A percentile compares a stretch with the other conserved stretches of the same genome.
Conservation (phyloP, 1,284 basidiomycete genomes). For the Coniophora puteana region DNA sequence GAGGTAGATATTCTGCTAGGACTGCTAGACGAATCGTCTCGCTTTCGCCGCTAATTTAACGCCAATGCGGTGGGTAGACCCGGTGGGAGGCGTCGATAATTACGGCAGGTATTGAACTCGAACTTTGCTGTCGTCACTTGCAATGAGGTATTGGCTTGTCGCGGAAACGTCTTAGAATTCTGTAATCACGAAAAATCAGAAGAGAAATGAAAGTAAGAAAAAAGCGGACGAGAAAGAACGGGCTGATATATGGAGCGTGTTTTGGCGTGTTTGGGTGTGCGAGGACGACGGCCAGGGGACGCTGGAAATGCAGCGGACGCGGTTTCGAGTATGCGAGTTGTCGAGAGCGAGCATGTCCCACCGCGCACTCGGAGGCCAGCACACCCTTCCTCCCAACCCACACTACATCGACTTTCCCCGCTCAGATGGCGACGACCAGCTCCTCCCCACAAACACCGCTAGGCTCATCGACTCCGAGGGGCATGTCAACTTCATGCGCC, state of each 20-base stretch:
- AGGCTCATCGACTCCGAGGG: conserved; percentile 51
- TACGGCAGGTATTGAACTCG: conserved; percentile 35
- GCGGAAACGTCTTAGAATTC: too few species aligned
- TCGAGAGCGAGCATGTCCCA: too few species aligned
- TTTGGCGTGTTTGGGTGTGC: too few species aligned
- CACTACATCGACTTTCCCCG: conserved; percentile 54
- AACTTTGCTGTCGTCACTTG: too few species aligned
- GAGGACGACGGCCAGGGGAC: too few species aligned
- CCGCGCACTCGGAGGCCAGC: conserved; percentile 25
- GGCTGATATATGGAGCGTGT: too few species aligned
- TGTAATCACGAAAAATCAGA: too few species aligned
- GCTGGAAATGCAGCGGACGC: too few species aligned
- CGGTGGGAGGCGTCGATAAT: conserved; percentile 60
- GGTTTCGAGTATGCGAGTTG: too few species aligned
- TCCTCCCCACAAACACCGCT: conserved; percentile 56
- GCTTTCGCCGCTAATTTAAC: conserved; percentile 69
- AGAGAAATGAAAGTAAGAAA: too few species aligned
- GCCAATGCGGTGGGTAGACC: conserved; percentile 36
- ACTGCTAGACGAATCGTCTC: conserved; percentile 20
- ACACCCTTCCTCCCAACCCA: conserved; percentile 46
- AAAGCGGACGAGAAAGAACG: too few species aligned
- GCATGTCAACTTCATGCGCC: conserved; percentile 66
- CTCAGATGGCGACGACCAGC: conserved; percentile 51
- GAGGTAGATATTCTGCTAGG: conserved; percentile 58
- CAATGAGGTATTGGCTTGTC: too few species aligned